phyloP scores from a whole-genome alignment of 495 filamentous ascomycete species.

The Penicillium cinerascens region DNA sequence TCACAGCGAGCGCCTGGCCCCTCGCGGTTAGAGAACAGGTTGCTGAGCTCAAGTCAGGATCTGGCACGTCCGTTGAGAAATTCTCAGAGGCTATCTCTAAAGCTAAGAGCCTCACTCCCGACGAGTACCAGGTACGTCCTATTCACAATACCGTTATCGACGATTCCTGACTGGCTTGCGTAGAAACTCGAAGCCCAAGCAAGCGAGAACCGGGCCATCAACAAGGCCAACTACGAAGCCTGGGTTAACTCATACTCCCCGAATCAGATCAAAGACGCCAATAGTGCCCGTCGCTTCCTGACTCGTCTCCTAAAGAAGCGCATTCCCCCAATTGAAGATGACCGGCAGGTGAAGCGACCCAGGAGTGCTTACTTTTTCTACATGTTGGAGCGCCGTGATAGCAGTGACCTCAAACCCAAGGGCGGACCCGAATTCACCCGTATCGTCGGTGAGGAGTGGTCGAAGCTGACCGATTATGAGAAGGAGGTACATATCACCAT shows the following conservation, averaged over 20 bases:
- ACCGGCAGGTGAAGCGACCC: conserved; percentile 53
- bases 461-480: conserved; percentile 42
- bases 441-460: conserved; percentile 54
- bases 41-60: conserved; percentile 3
- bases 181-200: conserved; percentile 51
- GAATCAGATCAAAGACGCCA: conserved; percentile 57
- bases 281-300: conserved; percentile 56
- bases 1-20: conserved; percentile 9
- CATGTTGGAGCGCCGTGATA: conserved; percentile 38
- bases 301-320: conserved; percentile 20
- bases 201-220: conserved; percentile 43
- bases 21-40: conserved; percentile 26
- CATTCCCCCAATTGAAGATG: conserved; percentile 45
- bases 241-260: conserved; percentile 61
- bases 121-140: conserved; percentile 33
- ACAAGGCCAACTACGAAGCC: conserved; percentile 42
- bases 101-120: conserved; percentile 18
- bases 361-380: conserved; percentile 42
- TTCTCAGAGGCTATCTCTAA: not conserved
- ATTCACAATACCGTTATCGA: not conserved
- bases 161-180: conserved; percentile 10
- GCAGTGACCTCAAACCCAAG: conserved; percentile 46
- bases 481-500: conserved; percentile 48
- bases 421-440: conserved; percentile 20
- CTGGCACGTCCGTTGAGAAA: not conserved